phyloP scores from a whole-genome alignment of 2,329 filamentous ascomycete species.

The Alternaria atra region DNA sequence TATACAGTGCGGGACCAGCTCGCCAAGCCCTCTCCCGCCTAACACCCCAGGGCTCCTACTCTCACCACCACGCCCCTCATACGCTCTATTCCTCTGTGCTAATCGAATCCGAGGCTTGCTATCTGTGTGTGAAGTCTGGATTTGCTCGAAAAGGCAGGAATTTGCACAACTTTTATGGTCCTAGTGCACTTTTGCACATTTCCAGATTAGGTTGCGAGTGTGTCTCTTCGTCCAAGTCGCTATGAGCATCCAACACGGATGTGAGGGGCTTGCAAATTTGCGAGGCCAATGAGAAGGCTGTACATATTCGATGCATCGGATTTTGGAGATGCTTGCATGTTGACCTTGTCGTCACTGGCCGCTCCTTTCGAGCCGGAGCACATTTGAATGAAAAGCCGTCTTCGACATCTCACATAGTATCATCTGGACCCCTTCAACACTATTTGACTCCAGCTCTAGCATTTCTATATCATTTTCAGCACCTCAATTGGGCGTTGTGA shows the following conservation, averaged over 20 bases:
- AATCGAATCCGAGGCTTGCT: neutral
- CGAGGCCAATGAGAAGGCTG: neutral
- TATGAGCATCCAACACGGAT: neutral
- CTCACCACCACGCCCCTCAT: conserved; percentile 15
- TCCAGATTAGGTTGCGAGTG: conserved; percentile 5
- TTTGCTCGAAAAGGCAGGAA: neutral
- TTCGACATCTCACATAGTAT: neutral
- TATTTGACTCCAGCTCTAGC: no score
- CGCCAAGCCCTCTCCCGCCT: conserved; percentile 30
- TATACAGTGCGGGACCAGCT: conserved; percentile 29
- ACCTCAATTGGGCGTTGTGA: neutral
- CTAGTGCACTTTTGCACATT: conserved; percentile 14
- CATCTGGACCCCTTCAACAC: no score
- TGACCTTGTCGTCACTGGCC: conserved; percentile 8
- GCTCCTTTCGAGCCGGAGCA: no score
- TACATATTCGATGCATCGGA: conserved; percentile 12
- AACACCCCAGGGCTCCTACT: conserved; percentile 17
- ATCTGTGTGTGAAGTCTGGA: neutral
- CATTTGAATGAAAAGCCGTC: neutral
- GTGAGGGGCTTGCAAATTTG: neutral
- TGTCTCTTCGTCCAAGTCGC: conserved; percentile 5
- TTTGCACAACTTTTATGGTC: neutral
- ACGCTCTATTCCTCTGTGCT: neutral
- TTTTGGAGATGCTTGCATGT: neutral
- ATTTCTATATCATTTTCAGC: neutral